Conservation (phyloP, 768 basidiomycete species). For the Pulveroboletus ravenelii region DNA sequence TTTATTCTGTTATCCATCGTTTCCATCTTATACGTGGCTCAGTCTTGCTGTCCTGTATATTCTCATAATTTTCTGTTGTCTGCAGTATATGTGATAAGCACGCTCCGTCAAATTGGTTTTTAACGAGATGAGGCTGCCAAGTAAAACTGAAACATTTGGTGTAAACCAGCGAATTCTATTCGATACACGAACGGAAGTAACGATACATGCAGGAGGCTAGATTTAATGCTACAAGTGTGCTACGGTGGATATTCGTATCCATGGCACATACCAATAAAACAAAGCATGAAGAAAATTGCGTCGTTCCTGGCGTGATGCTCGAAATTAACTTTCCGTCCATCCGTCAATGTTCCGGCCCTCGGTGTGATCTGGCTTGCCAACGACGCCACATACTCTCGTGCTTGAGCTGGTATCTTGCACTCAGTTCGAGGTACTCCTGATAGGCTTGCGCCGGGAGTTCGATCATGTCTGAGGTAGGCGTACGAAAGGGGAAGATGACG, state of each 20-base stretch:
- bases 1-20: conserved; percentile 17
- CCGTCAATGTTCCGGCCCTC: neutral
- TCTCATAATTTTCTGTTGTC: conserved; percentile 4
- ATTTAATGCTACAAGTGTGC: conserved; percentile 21
- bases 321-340: neutral
- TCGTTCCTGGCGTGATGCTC: neutral
- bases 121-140: neutral
- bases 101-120: neutral
- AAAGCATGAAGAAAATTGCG: neutral
- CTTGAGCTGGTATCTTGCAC: conserved; percentile 46
- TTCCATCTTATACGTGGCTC: conserved; percentile 7
- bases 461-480: conserved; percentile 48
- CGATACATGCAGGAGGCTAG: conserved; percentile 12
- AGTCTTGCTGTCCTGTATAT: conserved; percentile 8
- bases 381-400: conserved; percentile 58
- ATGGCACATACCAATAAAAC: neutral
- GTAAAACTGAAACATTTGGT: too few relatives aligned
- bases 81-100: neutral
- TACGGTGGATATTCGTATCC: conserved; percentile 7
- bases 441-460: conserved; percentile 60
- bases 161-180: conserved; percentile 4
- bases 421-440: conserved; percentile 52
- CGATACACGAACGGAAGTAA: conserved; percentile 16
- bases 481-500: conserved; percentile 42
- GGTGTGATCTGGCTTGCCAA: conserved; percentile 34